A percentile compares a stretch with the other conserved stretches of the same genome.
Conservation (phyloP, 1,139 yeast genomes). For the Blastobotrys aristatus region DNA sequence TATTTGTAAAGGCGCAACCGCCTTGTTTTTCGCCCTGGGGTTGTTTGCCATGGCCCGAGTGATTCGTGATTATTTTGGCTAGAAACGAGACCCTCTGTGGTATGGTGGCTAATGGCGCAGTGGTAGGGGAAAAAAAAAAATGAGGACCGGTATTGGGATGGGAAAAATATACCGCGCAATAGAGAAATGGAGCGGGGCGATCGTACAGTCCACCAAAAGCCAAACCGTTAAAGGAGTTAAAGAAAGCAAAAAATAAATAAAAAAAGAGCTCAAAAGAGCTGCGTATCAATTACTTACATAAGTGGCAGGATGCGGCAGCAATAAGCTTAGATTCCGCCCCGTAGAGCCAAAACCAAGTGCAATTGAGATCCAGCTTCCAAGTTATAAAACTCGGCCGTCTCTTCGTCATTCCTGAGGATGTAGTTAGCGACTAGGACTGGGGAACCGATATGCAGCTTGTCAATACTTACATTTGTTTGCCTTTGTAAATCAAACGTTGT, state of each 20-base stretch:
- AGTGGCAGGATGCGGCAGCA: neutral
- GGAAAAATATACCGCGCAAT: too few relatives aligned
- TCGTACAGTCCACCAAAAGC: too few relatives aligned
- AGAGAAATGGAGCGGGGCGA: too few relatives aligned
- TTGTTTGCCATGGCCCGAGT: neutral
- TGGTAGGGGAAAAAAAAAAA: neutral
- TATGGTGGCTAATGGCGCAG: too few relatives aligned
- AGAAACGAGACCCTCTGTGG: too few relatives aligned
- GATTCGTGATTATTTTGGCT: too few relatives aligned
- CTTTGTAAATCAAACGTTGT: slow-evolving; percentile 85
- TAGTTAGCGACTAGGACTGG: neutral
- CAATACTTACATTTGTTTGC: slow-evolving; percentile 65
- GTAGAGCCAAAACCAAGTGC: slow-evolving; percentile 81
- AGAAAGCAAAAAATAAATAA: neutral
- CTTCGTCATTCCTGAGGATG: slow-evolving; percentile 24
- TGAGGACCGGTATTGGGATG: neutral
- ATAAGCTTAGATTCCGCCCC: slow-evolving; percentile 57
- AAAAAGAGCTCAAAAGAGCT: neutral
- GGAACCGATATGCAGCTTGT: neutral
- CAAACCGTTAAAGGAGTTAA: neutral
- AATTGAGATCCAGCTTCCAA: slow-evolving; percentile 64
- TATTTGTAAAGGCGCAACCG: slow-evolving; percentile 47
- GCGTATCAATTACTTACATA: neutral
- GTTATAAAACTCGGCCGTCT: slow-evolving; percentile 44
- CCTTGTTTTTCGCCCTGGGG: slow-evolving; percentile 37